Percentiles rank a stretch among this genome's conserved stretches.
Conservation (phyloP, 345 rosid genomes). For the Ailanthus altissimus region DNA sequence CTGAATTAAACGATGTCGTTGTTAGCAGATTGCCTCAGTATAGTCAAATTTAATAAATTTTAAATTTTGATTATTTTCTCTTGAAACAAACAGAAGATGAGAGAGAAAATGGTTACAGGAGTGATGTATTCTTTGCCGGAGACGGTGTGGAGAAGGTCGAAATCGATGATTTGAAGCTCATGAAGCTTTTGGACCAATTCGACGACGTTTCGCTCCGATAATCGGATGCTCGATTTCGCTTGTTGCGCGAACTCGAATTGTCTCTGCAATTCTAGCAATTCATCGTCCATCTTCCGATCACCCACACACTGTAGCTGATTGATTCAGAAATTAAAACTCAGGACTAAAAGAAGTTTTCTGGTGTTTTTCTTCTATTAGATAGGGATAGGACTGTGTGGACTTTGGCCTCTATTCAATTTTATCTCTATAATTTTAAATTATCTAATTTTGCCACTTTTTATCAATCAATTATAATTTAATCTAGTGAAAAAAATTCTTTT, state of each 20-base stretch:
- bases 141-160: constrained; percentile 97
- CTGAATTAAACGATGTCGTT: background rate
- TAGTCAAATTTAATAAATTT: background rate
- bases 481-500: too few relatives aligned
- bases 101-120: constrained; percentile 43
- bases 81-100: constrained; percentile 10
- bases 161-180: constrained; percentile 86
- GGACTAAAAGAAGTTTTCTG: background rate
- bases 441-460: too few relatives aligned
- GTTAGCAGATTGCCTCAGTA: background rate
- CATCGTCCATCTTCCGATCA: constrained; percentile 68
- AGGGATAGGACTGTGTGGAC: too few relatives aligned
- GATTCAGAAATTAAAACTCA: background rate
- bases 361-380: too few relatives aligned
- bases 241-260: constrained; percentile 95
- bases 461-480: too few relatives aligned
- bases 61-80: background rate
- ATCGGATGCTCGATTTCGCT: constrained; percentile 82
- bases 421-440: too few relatives aligned
- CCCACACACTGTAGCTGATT: background rate
- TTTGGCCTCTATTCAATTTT: too few relatives aligned
- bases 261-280: constrained; percentile 78
- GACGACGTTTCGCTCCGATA: constrained; percentile 93
- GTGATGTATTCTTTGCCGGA: constrained; percentile 96
- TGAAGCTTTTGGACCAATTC: constrained; percentile 96